Base-by-base conservation (phyloP, 2,329 filamentous ascomycete species). In the Hymenoscyphus albidus region DNA sequence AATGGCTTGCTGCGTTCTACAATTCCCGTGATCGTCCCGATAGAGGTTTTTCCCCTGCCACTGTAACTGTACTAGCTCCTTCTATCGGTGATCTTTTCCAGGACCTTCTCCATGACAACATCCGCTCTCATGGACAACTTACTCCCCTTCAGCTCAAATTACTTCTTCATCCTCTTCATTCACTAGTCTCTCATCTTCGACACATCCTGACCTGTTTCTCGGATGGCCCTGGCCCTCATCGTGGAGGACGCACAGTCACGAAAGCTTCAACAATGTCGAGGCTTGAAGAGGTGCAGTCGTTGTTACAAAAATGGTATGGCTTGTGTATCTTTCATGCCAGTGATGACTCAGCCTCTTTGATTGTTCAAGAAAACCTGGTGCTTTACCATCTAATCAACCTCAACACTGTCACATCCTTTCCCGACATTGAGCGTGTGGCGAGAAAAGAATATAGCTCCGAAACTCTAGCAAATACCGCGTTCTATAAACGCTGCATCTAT, bases 331-430 rank as follows among this genome's bases (percentile, higher is more conserved):
- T 78, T 12, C 82, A 85, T 72, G 77, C 80, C 70, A 84, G 85
- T 71, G 76, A 78, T n/a, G 82, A 87, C 70, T 81, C 83, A 1
- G 76, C 78, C 58, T 89, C 87, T 68, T 77, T 83, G 16, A 80
- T 87, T 68, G 89, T 85, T 72, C 83, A 83, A 70, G 86, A 85
- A 68, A 90, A 88, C 71, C 76, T 91, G 54, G 83, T 89, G 55
- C 82, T 91, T 66, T 91, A 88, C 74, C 88, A 92, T 70, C 80
- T 91, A 54, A 86, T 91, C 72, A 87, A 83, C 59, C 80, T 92
- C 65, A 90, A 90, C 70, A 83, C 85, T 9, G 83, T 89, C 35
- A 88, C 87, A 16, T 86, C 85, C 75, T 89, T 91, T 72, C 81
- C 84, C 1, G 85, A 88, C 69, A 85, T 91, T 57, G 88, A 91